Evolutionary conservation across 1,139 yeast genomes (phyloP).

Genomic region (Yamadazyma blattariae): DNA sequence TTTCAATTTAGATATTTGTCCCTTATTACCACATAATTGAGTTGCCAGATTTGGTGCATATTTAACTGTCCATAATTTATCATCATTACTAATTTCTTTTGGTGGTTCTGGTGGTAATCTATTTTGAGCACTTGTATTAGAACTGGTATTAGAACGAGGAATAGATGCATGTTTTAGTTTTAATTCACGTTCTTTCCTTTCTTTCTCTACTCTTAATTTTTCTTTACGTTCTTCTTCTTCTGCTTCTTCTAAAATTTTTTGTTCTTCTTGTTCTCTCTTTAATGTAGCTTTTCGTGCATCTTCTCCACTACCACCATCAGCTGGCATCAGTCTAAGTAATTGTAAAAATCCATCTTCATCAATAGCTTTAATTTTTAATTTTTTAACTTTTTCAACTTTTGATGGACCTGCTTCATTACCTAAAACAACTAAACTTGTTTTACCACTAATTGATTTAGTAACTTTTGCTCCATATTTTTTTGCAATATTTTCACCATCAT

Average conservation of each 20-base stretch:
- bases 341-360: slow-evolving; percentile 83
- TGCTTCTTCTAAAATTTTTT: slow-evolving; percentile 46
- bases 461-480: slow-evolving; percentile 92
- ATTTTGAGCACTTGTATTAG: slow-evolving; percentile 14
- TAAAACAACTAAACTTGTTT: slow-evolving; percentile 83
- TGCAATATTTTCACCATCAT: slow-evolving; percentile 71
- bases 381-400: slow-evolving; percentile 79
- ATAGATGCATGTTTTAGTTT: neutral
- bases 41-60: slow-evolving; percentile 77
- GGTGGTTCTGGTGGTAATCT: slow-evolving; percentile 18
- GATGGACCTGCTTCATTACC: slow-evolving; percentile 98
- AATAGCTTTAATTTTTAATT: slow-evolving; percentile 72
- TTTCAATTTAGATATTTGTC: slow-evolving; percentile 61
- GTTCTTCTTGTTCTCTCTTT: slow-evolving; percentile 68
- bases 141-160: slow-evolving; percentile 12
- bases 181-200: slow-evolving; percentile 30
- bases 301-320: slow-evolving; percentile 84
- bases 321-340: slow-evolving; percentile 77
- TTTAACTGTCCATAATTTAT: slow-evolving; percentile 86
- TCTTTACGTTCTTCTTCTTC: slow-evolving; percentile 24
- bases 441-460: slow-evolving; percentile 80
- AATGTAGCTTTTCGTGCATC: slow-evolving; percentile 70
- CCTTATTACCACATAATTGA: slow-evolving; percentile 91
- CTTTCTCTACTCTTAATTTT: slow-evolving; percentile 15
- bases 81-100: slow-evolving; percentile 39